Percentiles rank a stretch among this genome's conserved stretches.
phyloP scores from a whole-genome alignment of 192 early-diverging fungal genomes.

The Thoreauomyces humboldtii region DNA sequence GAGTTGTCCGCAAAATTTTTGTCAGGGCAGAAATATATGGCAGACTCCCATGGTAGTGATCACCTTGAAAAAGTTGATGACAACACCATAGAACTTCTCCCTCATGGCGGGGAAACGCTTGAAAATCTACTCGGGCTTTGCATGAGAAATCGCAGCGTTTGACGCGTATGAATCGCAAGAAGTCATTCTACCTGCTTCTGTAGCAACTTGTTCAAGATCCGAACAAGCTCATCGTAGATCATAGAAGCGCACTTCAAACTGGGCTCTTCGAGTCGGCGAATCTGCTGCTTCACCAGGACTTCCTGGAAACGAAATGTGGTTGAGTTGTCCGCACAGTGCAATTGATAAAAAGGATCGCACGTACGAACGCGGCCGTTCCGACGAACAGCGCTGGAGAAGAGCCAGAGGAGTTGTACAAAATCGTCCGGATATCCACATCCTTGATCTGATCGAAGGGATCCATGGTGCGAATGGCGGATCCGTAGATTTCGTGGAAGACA shows the following conservation, averaged over 20 bases:
- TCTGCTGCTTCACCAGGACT: constrained; percentile 98
- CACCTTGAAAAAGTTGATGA: constrained; percentile 86
- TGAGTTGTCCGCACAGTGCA: too few species aligned
- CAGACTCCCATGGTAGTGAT: background rate
- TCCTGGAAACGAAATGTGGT: constrained; percentile 31
- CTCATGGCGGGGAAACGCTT: constrained; percentile 94
- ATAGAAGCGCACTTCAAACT: constrained; percentile 91
- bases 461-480: constrained; percentile 85
- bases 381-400: constrained; percentile 97
- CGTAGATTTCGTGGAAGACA: constrained; percentile 98
- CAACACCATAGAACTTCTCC: constrained; percentile 90
- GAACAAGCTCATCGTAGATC: constrained; percentile 96
- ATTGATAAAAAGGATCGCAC: too few species aligned
- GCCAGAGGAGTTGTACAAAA: constrained; percentile 97
- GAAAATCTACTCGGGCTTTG: too few species aligned
- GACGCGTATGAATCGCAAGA: too few species aligned
- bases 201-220: constrained; percentile 90
- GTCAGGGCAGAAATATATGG: too few species aligned
- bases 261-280: constrained; percentile 96
- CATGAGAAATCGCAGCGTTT: too few species aligned
- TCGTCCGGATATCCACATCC: constrained; percentile 97
- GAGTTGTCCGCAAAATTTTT: too few species aligned
- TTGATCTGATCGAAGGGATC: constrained; percentile 99
- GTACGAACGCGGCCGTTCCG: constrained; percentile 89
- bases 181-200: constrained; percentile 83